Conservation (phyloP, 371 early-diverging fungal genomes). For the Funneliformis caledonium region DNA sequence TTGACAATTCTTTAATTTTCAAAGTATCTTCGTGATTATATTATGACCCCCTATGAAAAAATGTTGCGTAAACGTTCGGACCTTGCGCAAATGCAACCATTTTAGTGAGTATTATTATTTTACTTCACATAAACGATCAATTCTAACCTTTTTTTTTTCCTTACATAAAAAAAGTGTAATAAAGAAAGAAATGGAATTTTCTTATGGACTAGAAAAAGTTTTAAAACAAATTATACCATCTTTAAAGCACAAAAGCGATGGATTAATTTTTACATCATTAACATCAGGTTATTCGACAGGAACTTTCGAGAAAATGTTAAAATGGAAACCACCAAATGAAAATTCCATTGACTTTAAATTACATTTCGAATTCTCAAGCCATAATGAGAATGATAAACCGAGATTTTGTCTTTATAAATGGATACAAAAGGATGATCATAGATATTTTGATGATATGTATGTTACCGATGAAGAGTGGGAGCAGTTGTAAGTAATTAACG, state of each 20-base stretch:
- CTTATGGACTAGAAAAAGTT: conserved; percentile 69
- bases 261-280: conserved; percentile 95
- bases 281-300: conserved; percentile 84
- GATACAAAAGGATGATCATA: conserved; percentile 62
- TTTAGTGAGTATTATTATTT: conserved; percentile 56
- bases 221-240: conserved; percentile 72
- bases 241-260: conserved; percentile 93
- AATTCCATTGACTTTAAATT: conserved; percentile 96
- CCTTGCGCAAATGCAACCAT: conserved; percentile 57
- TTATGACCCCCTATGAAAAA: conserved; percentile 71
- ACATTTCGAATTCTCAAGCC: conserved; percentile 44
- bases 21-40: conserved; percentile 66
- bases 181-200: conserved; percentile 73
- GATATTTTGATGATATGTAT: conserved; percentile 59
- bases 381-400: conserved; percentile 52
- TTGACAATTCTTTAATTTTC: conserved; percentile 18
- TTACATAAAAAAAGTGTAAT: conserved; percentile 53
- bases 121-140: neutral
- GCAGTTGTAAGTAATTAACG: conserved; percentile 43
- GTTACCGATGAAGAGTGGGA: conserved; percentile 68
- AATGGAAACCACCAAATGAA: conserved; percentile 99
- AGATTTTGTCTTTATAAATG: conserved; percentile 61
- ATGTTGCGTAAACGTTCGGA: conserved; percentile 56
- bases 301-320: conserved; percentile 90
- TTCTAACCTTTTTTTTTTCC: neutral